Percentiles rank a stretch among this genome's conserved stretches.
These are phyloP conservation scores for Russula emetica DNA, from an alignment of 768 basidiomycete species.

Conservation along the genomic window DNA sequence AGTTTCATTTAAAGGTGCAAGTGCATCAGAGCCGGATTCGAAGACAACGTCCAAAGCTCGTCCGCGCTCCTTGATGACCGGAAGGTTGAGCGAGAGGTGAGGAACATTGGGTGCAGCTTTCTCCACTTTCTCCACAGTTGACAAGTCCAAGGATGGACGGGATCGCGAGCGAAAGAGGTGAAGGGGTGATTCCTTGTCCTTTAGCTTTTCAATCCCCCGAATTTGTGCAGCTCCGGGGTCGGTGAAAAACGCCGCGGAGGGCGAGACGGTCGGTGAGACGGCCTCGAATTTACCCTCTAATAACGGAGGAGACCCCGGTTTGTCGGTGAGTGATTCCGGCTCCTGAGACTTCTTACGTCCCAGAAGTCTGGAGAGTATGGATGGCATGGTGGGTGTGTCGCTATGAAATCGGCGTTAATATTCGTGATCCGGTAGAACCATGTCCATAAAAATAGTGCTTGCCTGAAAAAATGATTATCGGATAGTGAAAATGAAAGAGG, in stretches of 20 bases:
- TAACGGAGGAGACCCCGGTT: slow-evolving; percentile 42
- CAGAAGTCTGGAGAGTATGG: slow-evolving; percentile 74
- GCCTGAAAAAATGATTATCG: slow-evolving; percentile 1
- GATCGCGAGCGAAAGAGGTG: slow-evolving; percentile 50
- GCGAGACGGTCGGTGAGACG: slow-evolving; percentile 47
- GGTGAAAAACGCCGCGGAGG: slow-evolving; percentile 33
- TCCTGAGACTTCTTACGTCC: slow-evolving; percentile 67
- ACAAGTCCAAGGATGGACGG: slow-evolving; percentile 38
- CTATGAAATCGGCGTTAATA: slow-evolving; percentile 17
- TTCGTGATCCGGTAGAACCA: slow-evolving; percentile 1
- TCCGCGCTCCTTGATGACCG: slow-evolving; percentile 47
- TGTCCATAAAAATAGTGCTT: background rate
- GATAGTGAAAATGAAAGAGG: background rate
- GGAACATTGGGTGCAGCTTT: slow-evolving; percentile 41
- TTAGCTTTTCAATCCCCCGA: slow-evolving; percentile 38
- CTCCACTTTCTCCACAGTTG: slow-evolving; percentile 36
- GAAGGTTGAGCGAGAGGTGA: slow-evolving; percentile 60
- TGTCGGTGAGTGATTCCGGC: slow-evolving; percentile 39
- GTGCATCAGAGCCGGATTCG: slow-evolving; percentile 52
- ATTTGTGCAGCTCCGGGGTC: slow-evolving; percentile 32
- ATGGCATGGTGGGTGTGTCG: slow-evolving; percentile 41
- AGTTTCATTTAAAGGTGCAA: slow-evolving; percentile 46
- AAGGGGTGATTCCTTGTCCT: slow-evolving; percentile 42
- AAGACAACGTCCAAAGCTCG: slow-evolving; percentile 54
- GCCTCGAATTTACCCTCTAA: slow-evolving; percentile 75